Evolutionary conservation across 1,284 basidiomycete genomes (phyloP).

Genomic region (Moniliella sp.): DNA sequence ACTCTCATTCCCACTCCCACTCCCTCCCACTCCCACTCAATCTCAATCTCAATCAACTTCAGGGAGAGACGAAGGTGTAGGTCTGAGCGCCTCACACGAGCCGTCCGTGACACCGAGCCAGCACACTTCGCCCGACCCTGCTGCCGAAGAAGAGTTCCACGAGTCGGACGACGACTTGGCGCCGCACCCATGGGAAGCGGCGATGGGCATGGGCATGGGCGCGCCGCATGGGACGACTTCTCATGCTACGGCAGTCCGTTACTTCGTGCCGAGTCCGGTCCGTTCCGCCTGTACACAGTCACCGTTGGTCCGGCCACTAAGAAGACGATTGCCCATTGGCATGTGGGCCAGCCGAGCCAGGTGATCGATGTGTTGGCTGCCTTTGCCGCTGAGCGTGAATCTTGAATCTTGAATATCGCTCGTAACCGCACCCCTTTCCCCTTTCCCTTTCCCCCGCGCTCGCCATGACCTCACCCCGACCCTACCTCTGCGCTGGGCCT

Average conservation of each 20-base stretch:
- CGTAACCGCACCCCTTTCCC: too few relatives aligned
- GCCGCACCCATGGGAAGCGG: too few relatives aligned
- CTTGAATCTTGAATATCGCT: too few relatives aligned
- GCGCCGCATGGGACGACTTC: conserved; percentile 1
- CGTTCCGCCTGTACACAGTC: conserved; percentile 18
- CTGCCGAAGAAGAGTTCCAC: background rate
- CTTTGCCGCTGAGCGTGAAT: conserved; percentile 24
- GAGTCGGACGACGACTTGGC: conserved; percentile 1
- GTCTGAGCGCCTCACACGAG: background rate
- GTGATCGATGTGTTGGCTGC: conserved; percentile 21
- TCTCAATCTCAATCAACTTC: background rate
- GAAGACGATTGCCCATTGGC: conserved; percentile 29
- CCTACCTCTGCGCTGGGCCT: too few relatives aligned
- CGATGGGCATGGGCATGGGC: background rate
- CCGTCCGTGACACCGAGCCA: too few relatives aligned
- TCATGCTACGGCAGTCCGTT: conserved; percentile 1
- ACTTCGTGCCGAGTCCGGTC: background rate
- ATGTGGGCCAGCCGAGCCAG: conserved; percentile 16
- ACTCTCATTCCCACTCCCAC: too few relatives aligned
- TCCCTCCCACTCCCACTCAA: too few relatives aligned
- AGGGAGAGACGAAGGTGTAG: background rate
- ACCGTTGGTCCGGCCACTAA: conserved; percentile 23
- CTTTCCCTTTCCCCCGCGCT: too few relatives aligned
- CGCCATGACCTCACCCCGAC: too few relatives aligned
- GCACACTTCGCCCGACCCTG: background rate